These are phyloP conservation scores for Tribonema minus DNA, from an alignment of 108 stramenopile genomes.

Conservation along the genomic window DNA sequence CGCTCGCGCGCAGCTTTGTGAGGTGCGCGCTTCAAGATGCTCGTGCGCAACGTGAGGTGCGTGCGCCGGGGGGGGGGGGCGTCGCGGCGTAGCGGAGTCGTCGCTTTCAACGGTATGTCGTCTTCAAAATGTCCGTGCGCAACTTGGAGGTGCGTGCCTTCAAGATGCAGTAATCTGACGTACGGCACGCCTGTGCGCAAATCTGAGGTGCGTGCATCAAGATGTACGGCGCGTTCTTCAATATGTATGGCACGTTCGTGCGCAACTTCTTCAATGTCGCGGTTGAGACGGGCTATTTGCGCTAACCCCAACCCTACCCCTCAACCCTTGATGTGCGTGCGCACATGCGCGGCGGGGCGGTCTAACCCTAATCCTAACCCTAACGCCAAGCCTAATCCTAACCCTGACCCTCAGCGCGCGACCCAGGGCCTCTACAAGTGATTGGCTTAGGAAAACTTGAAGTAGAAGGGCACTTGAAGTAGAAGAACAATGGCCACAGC, in stretches of 20 bases:
- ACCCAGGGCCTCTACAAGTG: no score
- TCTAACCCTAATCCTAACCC: no score
- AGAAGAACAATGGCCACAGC: no score
- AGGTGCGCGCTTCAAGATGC: no score
- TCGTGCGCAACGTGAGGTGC: no score
- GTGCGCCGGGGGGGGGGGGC: not conserved
- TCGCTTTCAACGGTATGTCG: conserved; percentile 23
- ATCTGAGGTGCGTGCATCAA: not conserved
- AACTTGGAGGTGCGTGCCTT: conserved; percentile 23
- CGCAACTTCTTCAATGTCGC: conserved; percentile 45
- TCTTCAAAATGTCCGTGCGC: conserved; percentile 52
- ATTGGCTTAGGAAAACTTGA: no score
- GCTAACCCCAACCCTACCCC: not conserved
- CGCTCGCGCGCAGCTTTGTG: not conserved
- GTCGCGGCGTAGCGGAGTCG: not conserved
- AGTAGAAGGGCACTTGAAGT: no score
- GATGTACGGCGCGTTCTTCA: conserved; percentile 39
- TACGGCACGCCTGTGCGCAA: conserved; percentile 1
- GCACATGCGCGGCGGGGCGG: conserved; percentile 15
- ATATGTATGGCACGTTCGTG: conserved; percentile 48
- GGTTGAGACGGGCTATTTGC: conserved; percentile 35
- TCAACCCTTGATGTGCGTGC: not conserved
- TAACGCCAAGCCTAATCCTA: no score
- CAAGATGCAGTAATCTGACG: conserved; percentile 36
- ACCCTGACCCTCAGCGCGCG: no score